Evolutionary conservation across 768 basidiomycete species (phyloP), one percentile per base, ranked within the genome.

Genomic region (Russula sp.): DNA sequence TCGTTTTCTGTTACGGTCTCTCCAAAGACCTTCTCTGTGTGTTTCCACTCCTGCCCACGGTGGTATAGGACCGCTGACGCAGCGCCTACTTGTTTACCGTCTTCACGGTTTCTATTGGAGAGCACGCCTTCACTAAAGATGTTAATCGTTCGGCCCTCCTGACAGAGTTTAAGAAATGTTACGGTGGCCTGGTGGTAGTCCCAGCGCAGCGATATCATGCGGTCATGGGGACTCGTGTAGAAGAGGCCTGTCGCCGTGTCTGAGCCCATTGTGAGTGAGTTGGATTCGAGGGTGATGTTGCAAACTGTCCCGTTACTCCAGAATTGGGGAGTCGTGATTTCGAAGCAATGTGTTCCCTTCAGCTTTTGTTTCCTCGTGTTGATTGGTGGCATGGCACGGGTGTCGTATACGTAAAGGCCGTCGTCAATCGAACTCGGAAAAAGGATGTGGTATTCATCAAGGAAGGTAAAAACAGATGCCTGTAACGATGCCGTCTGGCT

Each of bases 331-430:
- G 44, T 20, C 14, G 62, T 18, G 11, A 57, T 50, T 51, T 63
- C 62, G 36, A 63, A 63, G 49, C 62, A 63, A 22, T 63, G 62
- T 7, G 62, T 63, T 24, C 62, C 62, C 38, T 57, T 57, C 38
- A 30, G n/a, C 22, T 57, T 63, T 50, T 5, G 48, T 7, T 46
- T 49, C 28, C 30, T 50, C 28, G 30, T 32, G 38, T 22, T 42
- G 30, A 57, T 51, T 18, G 56, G 56, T n/a, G 56, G 62, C 50
- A 63, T 63, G 38, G 56, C 22, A 36, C 28, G 56, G n/a, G 52
- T 26, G 18, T 63, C 62, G 7, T 63, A 63, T 20, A 58, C 49
- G 22, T 63, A 63, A 44, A 63, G 49, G 18, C 62, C 30, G 38
- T 63, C 62, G 7, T 57, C 62, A 1, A 57, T 52, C 13, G 36